Evolutionary conservation across 331 rosid species (phyloP).

Genomic region (Pyrus hybrid): DNA sequence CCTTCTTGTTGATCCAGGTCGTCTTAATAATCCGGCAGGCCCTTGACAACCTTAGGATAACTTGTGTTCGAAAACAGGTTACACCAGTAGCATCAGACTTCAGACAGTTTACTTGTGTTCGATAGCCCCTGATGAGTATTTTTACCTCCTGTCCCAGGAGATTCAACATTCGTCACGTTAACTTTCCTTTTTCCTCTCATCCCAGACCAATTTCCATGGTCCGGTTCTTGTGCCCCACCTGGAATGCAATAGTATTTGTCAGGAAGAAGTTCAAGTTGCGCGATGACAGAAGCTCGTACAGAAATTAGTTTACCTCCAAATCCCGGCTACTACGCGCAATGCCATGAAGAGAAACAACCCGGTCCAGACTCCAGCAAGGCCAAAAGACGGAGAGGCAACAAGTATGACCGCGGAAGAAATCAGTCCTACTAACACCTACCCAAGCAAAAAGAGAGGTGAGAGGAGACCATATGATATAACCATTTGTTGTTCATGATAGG

Average conservation of each 20-base stretch:
- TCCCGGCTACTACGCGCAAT: slow-evolving; percentile 75
- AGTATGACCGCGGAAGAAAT: slow-evolving; percentile 57
- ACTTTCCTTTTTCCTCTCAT: slow-evolving; percentile 15
- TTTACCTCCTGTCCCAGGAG: neutral
- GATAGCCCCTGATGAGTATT: neutral
- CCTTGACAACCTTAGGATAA: neutral
- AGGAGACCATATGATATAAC: neutral
- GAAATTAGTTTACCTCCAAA: slow-evolving; percentile 55
- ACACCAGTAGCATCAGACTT: neutral
- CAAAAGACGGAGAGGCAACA: slow-evolving; percentile 58
- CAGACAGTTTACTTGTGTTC: neutral
- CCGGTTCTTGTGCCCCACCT: slow-evolving; percentile 44
- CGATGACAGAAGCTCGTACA: neutral
- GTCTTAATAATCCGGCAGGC: neutral
- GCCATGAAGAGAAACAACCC: slow-evolving; percentile 91
- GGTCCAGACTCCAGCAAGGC: slow-evolving; percentile 86
- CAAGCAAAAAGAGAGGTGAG: slow-evolving; percentile 9
- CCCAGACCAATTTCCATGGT: slow-evolving; percentile 45
- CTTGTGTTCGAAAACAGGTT: neutral
- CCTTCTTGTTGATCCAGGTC: neutral
- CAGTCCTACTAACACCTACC: slow-evolving; percentile 55
- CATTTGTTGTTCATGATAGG: neutral
- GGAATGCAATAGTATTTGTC: neutral
- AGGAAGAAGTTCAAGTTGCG: neutral
- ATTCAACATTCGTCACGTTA: slow-evolving; percentile 6